Evolutionary conservation across 2,329 filamentous ascomycete species (phyloP), one percentile per base, ranked within the genome.

Genomic region (Leptosphaerulina australis): DNA sequence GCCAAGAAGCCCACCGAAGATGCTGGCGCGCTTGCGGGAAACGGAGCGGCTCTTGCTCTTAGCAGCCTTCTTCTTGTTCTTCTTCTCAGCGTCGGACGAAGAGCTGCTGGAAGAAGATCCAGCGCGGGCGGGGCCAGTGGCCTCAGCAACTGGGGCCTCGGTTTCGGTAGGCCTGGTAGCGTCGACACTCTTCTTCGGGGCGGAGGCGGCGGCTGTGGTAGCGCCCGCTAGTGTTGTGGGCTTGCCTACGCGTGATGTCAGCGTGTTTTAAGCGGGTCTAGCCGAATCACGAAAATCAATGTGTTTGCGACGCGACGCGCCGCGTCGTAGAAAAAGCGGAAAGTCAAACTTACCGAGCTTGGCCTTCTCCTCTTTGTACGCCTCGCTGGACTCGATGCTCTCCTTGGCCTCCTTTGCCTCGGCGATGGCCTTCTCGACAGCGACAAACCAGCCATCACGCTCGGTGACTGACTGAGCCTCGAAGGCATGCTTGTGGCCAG

Each of bases 401-500:
- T 88, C 81, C 68, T 86, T 87, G 50, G 89, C 79, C 66, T 88
- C 87, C 83, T 94, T 95, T 68, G 91, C 92, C 31, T 53, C 50
- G 17, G 18, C 45, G 37, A 55, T 55, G 24, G 46, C 90, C 68
- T 83, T 78, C 83, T 94, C 91, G 64, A 96, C 75, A 69, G 92
- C 88, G 56, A 85, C 78, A 67, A 96, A 84, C 94, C 94, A 97
- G 82, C 88, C 90, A 76, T 96, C 91, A 71, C 93, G 50, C 40
- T 53, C 50, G 24, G 50, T 38, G 24, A 44, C 26, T 67, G 71
- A 87, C 66, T 79, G 69, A 50, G 93, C 90, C 84, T 97, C 93
- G 83, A 99, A 96, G 54, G 83, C 83, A 83, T 97, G 91, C 85
- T 96, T 96, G 78, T 95, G 88, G 64, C 88, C 88, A 76, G 88